Evolutionary conservation across 768 basidiomycete genomes (phyloP).

Genomic region (Mycena filopes): DNA sequence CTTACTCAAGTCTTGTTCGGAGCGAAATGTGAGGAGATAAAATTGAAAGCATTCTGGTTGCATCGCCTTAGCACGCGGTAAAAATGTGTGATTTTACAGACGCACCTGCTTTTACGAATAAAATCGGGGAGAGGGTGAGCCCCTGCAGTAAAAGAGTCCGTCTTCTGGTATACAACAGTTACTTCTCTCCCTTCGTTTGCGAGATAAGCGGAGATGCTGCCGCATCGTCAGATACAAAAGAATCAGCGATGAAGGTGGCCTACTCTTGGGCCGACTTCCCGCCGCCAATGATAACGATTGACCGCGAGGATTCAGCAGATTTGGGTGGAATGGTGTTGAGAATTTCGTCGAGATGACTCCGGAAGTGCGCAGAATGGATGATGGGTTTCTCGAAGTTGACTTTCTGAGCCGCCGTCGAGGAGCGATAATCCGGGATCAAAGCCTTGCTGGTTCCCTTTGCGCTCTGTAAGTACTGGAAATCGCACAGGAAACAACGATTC

Average conservation of each 20-base stretch:
- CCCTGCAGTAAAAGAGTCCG: constrained; percentile 20
- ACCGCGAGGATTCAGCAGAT: constrained; percentile 29
- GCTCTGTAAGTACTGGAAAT: not conserved
- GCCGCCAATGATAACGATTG: constrained; percentile 65
- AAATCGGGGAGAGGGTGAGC: constrained; percentile 38
- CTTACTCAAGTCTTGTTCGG: constrained; percentile 63
- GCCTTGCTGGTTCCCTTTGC: constrained; percentile 35
- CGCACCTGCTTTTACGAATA: constrained; percentile 68
- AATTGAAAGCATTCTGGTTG: constrained; percentile 56
- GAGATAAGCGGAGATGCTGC: constrained; percentile 59
- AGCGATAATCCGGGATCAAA: constrained; percentile 12
- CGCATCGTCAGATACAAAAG: no score
- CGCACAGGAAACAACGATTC: not conserved
- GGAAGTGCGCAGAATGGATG: constrained; percentile 25
- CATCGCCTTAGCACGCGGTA: not conserved
- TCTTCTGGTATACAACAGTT: constrained; percentile 59
- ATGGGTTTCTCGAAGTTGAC: constrained; percentile 48
- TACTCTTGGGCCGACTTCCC: constrained; percentile 76
- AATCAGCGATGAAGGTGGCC: constrained; percentile 4
- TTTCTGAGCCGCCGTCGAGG: not conserved
- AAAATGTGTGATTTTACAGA: not conserved
- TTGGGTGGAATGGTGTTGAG: constrained; percentile 38
- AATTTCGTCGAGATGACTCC: constrained; percentile 32
- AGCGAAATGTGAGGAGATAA: constrained; percentile 61
- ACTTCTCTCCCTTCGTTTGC: constrained; percentile 59